Conservation (phyloP, 2,329 filamentous ascomycete genomes). For the Erysiphe neolycopersici region DNA sequence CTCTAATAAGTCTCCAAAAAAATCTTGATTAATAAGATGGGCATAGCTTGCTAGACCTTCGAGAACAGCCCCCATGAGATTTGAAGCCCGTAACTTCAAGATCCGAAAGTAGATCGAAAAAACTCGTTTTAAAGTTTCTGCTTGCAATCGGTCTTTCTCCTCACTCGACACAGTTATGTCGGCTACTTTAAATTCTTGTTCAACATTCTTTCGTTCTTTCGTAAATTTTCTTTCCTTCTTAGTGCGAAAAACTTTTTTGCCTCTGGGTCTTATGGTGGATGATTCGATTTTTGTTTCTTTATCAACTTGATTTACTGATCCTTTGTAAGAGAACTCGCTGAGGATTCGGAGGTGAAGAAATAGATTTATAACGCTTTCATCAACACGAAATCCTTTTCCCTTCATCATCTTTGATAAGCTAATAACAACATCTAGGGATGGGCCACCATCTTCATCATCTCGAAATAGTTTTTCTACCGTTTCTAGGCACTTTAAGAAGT, state of each 20-base stretch:
- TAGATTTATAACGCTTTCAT: slow-evolving; percentile 69
- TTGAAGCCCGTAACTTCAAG: slow-evolving; percentile 52
- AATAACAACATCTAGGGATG: slow-evolving; percentile 63
- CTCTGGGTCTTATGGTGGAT: slow-evolving; percentile 32
- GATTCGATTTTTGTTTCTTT: slow-evolving; percentile 19
- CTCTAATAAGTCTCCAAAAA: slow-evolving; percentile 89
- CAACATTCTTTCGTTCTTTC: slow-evolving; percentile 64
- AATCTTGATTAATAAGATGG: slow-evolving; percentile 95
- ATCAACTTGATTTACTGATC: slow-evolving; percentile 52
- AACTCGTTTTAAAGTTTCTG: slow-evolving; percentile 84
- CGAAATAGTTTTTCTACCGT: slow-evolving; percentile 60
- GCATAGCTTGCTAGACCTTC: slow-evolving; percentile 85
- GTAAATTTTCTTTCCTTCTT: slow-evolving; percentile 63
- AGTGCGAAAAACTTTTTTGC: slow-evolving; percentile 63
- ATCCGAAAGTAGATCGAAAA: slow-evolving; percentile 92
- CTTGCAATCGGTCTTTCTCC: slow-evolving; percentile 78
- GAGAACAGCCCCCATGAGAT: slow-evolving; percentile 87
- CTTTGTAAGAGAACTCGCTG: slow-evolving; percentile 66
- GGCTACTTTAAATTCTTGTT: slow-evolving; percentile 81
- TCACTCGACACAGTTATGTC: slow-evolving; percentile 81
- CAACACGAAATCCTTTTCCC: slow-evolving; percentile 51
- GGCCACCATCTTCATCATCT: slow-evolving; percentile 71
- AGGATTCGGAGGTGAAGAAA: slow-evolving; percentile 76
- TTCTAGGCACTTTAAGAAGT: slow-evolving; percentile 52
- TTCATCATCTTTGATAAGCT: slow-evolving; percentile 91